Evolutionary conservation across 2,329 filamentous ascomycete genomes (phyloP).

Genomic region (Lanzia echinophila): DNA sequence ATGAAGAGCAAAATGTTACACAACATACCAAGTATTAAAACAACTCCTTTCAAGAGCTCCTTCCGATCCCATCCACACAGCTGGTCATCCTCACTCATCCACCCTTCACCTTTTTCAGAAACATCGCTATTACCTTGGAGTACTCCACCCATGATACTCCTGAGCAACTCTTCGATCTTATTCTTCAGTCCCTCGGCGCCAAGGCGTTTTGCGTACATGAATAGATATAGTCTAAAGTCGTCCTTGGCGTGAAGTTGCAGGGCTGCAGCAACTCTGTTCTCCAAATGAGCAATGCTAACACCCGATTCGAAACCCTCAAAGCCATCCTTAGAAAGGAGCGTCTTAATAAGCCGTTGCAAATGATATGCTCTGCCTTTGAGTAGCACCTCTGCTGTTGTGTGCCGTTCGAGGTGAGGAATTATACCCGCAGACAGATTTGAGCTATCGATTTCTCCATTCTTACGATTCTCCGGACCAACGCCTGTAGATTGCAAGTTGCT

Average conservation of each 20-base stretch:
- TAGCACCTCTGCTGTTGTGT: conserved; percentile 88
- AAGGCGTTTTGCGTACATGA: conserved; percentile 95
- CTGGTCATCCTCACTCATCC: conserved; percentile 60
- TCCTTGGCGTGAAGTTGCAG: conserved; percentile 78
- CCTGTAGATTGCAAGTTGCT: conserved; percentile 70
- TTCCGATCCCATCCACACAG: conserved; percentile 88
- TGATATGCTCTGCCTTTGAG: conserved; percentile 89
- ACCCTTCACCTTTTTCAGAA: conserved; percentile 45
- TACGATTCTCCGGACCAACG: conserved; percentile 48
- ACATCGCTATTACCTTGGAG: conserved; percentile 49
- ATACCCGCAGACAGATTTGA: conserved; percentile 79
- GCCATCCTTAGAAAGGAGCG: conserved; percentile 78
- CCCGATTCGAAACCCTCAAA: conserved; percentile 88
- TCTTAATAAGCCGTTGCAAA: conserved; percentile 85
- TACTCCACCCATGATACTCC: conserved; percentile 69
- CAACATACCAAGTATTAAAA: conserved; percentile 78
- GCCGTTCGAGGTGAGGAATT: conserved; percentile 85
- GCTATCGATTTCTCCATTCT: conserved; percentile 40
- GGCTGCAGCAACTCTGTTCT: conserved; percentile 88
- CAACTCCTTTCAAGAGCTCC: conserved; percentile 82
- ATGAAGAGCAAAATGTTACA: not conserved
- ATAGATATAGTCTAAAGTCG: conserved; percentile 90
- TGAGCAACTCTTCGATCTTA: conserved; percentile 90
- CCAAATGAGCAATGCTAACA: conserved; percentile 88
- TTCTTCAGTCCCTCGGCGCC: conserved; percentile 79